Percentiles rank a stretch among this genome's conserved stretches.
phyloP scores from a whole-genome alignment of 371 early-diverging fungal genomes.

The Nematocida sp. region DNA sequence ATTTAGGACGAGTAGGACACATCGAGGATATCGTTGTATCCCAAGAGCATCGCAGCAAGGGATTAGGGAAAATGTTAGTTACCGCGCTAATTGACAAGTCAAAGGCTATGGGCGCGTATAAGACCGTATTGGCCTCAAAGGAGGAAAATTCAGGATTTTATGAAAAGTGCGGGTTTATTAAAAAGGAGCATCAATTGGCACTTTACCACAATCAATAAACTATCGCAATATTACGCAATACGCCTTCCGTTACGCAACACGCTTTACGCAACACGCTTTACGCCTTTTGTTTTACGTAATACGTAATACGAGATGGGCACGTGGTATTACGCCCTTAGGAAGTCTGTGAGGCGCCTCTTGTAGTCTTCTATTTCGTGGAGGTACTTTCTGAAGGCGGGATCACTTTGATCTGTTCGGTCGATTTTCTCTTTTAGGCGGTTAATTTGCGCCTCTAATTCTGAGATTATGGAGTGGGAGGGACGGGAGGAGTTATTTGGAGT shows the following conservation, averaged over 20 bases:
- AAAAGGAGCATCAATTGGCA: constrained; percentile 70
- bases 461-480: background rate
- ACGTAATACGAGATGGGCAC: no score
- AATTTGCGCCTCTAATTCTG: constrained; percentile 31
- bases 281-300: no score
- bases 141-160: constrained; percentile 80
- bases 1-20: constrained; percentile 73
- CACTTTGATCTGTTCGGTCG: background rate
- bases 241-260: no score
- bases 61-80: constrained; percentile 67
- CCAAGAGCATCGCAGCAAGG: constrained; percentile 81
- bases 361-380: constrained; percentile 43
- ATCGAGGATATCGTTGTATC: constrained; percentile 81
- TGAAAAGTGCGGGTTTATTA: constrained; percentile 78
- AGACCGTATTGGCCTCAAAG: constrained; percentile 76
- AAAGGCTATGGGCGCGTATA: constrained; percentile 70
- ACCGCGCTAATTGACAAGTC: constrained; percentile 69
- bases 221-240: no score
- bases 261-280: no score
- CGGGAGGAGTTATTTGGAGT: background rate
- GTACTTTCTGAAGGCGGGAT: constrained; percentile 3
- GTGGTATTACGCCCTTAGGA: constrained; percentile 10
- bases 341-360: constrained; percentile 30
- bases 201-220: constrained; percentile 35
- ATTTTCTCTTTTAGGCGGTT: background rate